Percentiles rank a stretch among this genome's conserved stretches.
Evolutionary conservation across 73 alveolate species (phyloP).

Genomic region (Symbiodinium natans): DNA sequence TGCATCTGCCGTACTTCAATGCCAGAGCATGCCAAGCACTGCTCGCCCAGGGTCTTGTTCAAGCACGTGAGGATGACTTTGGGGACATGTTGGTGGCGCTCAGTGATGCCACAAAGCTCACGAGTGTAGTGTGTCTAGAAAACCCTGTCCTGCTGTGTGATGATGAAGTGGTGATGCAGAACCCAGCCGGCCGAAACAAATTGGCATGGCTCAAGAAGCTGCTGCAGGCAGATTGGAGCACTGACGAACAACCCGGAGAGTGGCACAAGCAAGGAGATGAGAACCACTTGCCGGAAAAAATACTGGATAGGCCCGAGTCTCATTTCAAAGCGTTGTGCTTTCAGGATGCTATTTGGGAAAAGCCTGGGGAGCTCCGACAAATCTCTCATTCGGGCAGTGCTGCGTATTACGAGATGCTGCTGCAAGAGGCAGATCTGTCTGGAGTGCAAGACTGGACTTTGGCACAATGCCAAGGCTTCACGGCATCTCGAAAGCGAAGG

Average conservation of each 20-base stretch:
- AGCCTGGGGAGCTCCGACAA: background rate
- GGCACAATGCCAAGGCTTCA: background rate
- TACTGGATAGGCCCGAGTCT: background rate
- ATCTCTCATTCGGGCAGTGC: background rate
- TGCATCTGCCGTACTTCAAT: background rate
- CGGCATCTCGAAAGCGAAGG: background rate
- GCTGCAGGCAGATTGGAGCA: background rate
- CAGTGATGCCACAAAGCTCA: background rate
- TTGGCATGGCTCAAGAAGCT: background rate
- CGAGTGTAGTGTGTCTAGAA: background rate
- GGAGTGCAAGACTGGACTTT: background rate
- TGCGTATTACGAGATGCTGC: slow-evolving; percentile 6
- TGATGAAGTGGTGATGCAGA: background rate
- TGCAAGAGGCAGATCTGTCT: background rate
- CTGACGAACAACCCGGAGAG: background rate
- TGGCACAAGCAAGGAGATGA: background rate
- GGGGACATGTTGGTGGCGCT: background rate
- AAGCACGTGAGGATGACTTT: background rate
- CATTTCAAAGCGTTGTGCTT: background rate
- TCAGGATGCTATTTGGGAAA: background rate
- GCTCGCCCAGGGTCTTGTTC: background rate
- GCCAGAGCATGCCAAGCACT: background rate
- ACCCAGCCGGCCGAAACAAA: background rate
- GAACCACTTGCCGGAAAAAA: background rate
- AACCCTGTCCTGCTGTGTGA: background rate